These are phyloP conservation scores for Cryphonectria naterciae DNA, from an alignment of 2,329 filamentous ascomycete genomes.

Conservation along the genomic window DNA sequence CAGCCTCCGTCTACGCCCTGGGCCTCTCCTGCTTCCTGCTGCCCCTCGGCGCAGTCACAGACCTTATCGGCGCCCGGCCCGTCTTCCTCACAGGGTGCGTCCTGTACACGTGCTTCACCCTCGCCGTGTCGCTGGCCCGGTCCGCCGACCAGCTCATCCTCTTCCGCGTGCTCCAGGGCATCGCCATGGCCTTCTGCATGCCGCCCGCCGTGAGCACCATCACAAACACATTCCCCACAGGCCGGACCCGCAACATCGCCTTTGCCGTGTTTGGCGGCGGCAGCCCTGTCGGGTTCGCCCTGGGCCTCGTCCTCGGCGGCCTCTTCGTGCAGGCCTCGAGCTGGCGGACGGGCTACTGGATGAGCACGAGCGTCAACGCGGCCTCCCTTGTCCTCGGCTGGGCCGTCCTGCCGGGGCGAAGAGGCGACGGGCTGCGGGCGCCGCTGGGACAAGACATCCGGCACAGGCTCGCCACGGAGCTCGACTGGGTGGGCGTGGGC, in stretches of 20 bases:
- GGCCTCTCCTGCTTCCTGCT: slow-evolving; percentile 36
- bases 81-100: slow-evolving; percentile 41
- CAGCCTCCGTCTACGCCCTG: slow-evolving; percentile 32
- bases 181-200: slow-evolving; percentile 43
- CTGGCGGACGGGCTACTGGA: slow-evolving; percentile 51
- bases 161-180: slow-evolving; percentile 41
- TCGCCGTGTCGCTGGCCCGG: slow-evolving; percentile 39
- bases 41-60: slow-evolving; percentile 42
- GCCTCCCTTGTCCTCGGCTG: slow-evolving; percentile 34
- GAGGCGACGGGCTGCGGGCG: background rate
- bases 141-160: slow-evolving; percentile 43
- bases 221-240: slow-evolving; percentile 41
- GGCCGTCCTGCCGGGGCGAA: slow-evolving; percentile 36
- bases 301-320: slow-evolving; percentile 55
- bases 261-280: slow-evolving; percentile 50
- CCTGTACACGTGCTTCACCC: slow-evolving; percentile 39
- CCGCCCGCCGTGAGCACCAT: slow-evolving; percentile 43
- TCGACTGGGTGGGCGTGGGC: slow-evolving; percentile 57
- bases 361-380: slow-evolving; percentile 41
- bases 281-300: slow-evolving; percentile 50
- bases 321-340: slow-evolving; percentile 51
- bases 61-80: slow-evolving; percentile 40
- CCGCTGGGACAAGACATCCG: slow-evolving; percentile 34
- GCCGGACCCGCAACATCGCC: slow-evolving; percentile 43
- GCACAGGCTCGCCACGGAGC: slow-evolving; percentile 40